phyloP scores from a whole-genome alignment of 192 early-diverging fungal species.

The Gryganskiella cystojenkinii region DNA sequence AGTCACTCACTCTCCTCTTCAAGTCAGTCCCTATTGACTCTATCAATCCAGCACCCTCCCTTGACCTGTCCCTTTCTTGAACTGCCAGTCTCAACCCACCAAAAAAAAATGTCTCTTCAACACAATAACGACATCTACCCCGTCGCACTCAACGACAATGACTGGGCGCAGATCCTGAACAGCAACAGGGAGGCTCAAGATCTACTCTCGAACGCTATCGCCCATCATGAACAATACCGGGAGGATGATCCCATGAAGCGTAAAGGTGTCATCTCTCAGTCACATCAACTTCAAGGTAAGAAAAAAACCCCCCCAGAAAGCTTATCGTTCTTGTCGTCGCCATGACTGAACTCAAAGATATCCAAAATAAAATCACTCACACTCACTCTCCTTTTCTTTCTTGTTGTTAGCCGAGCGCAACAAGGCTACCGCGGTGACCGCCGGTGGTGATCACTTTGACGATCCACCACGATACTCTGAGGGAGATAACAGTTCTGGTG shows the following conservation, averaged over 20 bases:
- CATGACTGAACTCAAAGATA: background rate
- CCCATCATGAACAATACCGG: constrained; percentile 54
- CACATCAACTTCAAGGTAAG: constrained; percentile 5
- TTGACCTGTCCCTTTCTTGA: no score
- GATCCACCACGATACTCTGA: constrained; percentile 21
- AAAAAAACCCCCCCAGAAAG: background rate
- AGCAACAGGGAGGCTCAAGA: constrained; percentile 58
- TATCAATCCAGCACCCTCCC: no score
- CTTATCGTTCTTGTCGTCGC: background rate
- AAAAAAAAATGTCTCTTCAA: constrained; percentile 31
- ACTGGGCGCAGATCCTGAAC: constrained; percentile 48
- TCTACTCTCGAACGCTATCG: constrained; percentile 55
- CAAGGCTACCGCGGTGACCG: no score
- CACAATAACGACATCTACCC: constrained; percentile 31
- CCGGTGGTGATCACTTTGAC: background rate
- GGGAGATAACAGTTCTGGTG: constrained; percentile 41
- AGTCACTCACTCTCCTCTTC: no score
- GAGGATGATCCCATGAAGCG: constrained; percentile 56
- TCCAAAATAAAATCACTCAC: no score
- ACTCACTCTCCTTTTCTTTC: background rate
- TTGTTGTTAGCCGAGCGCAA: background rate
- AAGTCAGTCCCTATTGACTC: no score
- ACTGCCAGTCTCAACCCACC: no score
- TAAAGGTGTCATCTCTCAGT: constrained; percentile 48
- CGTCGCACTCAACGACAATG: constrained; percentile 24